Evolutionary conservation across 2,329 filamentous ascomycete genomes (phyloP).

Genomic region (Exserohilum rostratum): DNA sequence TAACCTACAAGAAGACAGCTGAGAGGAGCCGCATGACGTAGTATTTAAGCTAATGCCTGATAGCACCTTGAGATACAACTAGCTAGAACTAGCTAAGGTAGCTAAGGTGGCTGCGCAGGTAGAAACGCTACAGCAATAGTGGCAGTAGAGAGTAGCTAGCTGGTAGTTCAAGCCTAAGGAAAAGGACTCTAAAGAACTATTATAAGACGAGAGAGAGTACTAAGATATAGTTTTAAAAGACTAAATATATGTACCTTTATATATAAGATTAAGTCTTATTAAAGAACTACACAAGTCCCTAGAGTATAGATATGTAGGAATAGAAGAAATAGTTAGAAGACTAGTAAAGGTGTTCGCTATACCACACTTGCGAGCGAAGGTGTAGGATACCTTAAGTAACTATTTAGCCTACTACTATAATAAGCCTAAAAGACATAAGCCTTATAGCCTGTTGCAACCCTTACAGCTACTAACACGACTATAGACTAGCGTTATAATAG

Average conservation of each 20-base stretch:
- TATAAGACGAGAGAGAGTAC: background rate
- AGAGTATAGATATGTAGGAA: background rate
- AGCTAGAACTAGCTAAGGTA: background rate
- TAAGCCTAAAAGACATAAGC: background rate
- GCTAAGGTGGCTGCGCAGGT: background rate
- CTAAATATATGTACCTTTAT: background rate
- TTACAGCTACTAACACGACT: background rate
- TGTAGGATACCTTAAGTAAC: too few relatives aligned
- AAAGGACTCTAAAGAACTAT: background rate
- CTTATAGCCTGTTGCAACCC: background rate
- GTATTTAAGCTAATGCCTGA: background rate
- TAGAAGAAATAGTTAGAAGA: too few relatives aligned
- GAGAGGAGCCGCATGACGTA: background rate
- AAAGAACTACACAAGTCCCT: background rate
- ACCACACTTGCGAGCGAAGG: too few relatives aligned
- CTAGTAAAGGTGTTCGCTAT: too few relatives aligned
- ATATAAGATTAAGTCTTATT: background rate
- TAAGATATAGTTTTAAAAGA: background rate
- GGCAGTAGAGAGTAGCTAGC: background rate
- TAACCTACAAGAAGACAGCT: background rate
- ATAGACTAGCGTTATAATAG: background rate
- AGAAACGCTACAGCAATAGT: background rate
- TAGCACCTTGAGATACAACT: background rate
- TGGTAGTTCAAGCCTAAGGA: background rate
- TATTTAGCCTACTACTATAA: background rate